phyloP scores from a whole-genome alignment of 257 asterid genomes.

The Linaria vulgaris region DNA sequence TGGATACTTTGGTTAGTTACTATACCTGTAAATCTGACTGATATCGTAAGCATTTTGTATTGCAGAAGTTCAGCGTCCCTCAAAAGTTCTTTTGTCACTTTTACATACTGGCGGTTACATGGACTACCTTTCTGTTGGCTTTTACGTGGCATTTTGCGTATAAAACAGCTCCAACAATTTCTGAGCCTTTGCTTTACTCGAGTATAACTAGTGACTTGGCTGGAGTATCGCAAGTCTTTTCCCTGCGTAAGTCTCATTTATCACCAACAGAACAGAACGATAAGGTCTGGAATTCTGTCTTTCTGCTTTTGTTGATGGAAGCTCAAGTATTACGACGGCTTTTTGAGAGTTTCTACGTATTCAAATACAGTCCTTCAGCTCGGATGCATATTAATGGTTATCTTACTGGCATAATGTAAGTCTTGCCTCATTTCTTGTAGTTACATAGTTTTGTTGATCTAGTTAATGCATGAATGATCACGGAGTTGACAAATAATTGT shows the following conservation, averaged over 20 bases:
- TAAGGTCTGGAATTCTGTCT: slow-evolving; percentile 61
- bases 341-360: slow-evolving; percentile 72
- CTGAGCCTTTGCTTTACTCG: slow-evolving; percentile 48
- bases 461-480: no score
- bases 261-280: slow-evolving; percentile 36
- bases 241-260: slow-evolving; percentile 34
- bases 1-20: neutral
- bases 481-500: no score
- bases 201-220: slow-evolving; percentile 63
- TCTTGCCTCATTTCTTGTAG: slow-evolving; percentile 10
- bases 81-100: slow-evolving; percentile 84
- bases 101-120: slow-evolving; percentile 59
- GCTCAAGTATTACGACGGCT: slow-evolving; percentile 75
- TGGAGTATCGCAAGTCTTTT: slow-evolving; percentile 56
- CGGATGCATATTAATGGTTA: slow-evolving; percentile 80
- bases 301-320: slow-evolving; percentile 82
- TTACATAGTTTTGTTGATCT: no score
- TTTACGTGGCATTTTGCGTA: slow-evolving; percentile 69
- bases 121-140: slow-evolving; percentile 69
- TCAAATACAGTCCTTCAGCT: slow-evolving; percentile 82
- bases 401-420: slow-evolving; percentile 75
- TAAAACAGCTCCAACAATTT: slow-evolving; percentile 38
- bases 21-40: slow-evolving; percentile 6
- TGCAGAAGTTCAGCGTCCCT: slow-evolving; percentile 78
- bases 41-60: neutral